These are phyloP conservation scores for Aspergillus bombycis DNA, from an alignment of 2,329 filamentous ascomycete genomes.

Conservation along the genomic window DNA sequence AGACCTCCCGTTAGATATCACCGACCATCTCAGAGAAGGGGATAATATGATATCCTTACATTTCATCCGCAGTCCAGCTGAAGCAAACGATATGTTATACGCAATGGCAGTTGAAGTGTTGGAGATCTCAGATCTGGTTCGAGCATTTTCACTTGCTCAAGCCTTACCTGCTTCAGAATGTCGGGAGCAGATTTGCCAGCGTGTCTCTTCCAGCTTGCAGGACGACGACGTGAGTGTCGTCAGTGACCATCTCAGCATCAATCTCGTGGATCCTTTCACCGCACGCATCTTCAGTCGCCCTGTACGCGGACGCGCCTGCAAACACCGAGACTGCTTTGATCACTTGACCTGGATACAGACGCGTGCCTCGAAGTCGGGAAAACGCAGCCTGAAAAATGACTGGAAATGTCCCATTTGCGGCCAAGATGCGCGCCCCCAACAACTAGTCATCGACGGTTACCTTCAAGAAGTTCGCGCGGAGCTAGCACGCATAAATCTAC, in stretches of 20 bases:
- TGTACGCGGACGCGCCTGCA: slow-evolving; percentile 70
- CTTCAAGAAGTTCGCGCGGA: slow-evolving; percentile 63
- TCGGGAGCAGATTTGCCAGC: slow-evolving; percentile 59
- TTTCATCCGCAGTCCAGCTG: slow-evolving; percentile 44
- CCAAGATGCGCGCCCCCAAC: slow-evolving; percentile 73
- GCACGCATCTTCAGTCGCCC: slow-evolving; percentile 68
- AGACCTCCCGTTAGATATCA: slow-evolving; percentile 77
- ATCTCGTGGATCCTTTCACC: slow-evolving; percentile 70
- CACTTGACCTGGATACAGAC: slow-evolving; percentile 77
- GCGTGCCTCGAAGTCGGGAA: slow-evolving; percentile 53
- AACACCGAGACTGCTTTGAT: slow-evolving; percentile 88
- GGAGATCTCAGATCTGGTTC: slow-evolving; percentile 52
- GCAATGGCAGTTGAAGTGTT: slow-evolving; percentile 73
- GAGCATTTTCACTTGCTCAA: slow-evolving; percentile 43
- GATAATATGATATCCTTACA: slow-evolving; percentile 64
- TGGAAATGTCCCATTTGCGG: slow-evolving; percentile 89
- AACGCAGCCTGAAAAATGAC: slow-evolving; percentile 49
- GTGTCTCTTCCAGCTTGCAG: slow-evolving; percentile 43
- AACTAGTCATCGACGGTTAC: slow-evolving; percentile 74
- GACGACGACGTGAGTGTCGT: slow-evolving; percentile 67
- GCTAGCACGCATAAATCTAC: slow-evolving; percentile 54
- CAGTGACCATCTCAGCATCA: slow-evolving; percentile 61
- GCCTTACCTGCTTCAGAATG: slow-evolving; percentile 54
- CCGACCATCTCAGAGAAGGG: slow-evolving; percentile 60
- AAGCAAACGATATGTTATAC: slow-evolving; percentile 47